Percentiles rank a stretch among this genome's conserved stretches.
Conservation (phyloP, 306 rosid genomes). For the Styphnolobium japonicum region DNA sequence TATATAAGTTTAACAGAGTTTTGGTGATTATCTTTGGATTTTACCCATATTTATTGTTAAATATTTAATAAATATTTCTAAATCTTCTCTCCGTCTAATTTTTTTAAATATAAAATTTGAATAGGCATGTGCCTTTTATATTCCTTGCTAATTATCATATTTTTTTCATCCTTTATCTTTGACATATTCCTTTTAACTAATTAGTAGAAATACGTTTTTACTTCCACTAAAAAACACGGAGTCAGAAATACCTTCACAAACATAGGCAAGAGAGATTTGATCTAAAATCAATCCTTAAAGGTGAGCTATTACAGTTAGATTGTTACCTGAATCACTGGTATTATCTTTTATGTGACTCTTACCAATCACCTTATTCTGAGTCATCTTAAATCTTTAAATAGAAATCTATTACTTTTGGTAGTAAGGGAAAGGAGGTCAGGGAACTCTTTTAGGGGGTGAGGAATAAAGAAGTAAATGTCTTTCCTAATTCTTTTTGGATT, state of each 20-base stretch:
- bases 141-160: neutral
- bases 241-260: neutral
- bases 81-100: no score
- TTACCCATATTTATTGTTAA: neutral
- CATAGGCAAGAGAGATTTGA: neutral
- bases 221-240: neutral
- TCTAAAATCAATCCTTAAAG: neutral
- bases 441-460: neutral
- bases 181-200: neutral
- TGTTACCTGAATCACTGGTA: neutral
- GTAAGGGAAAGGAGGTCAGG: neutral
- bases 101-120: no score
- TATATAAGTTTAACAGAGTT: neutral
- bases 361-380: neutral
- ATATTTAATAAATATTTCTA: no score
- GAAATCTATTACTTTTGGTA: neutral
- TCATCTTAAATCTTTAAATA: neutral
- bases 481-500: no score
- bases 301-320: neutral
- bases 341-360: neutral
- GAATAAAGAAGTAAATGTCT: no score
- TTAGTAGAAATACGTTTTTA: neutral
- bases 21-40: neutral
- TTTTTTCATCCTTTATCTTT: neutral
- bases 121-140: neutral